Conservation (phyloP, 1,284 basidiomycete genomes). For the Takashimella tepidaria region DNA sequence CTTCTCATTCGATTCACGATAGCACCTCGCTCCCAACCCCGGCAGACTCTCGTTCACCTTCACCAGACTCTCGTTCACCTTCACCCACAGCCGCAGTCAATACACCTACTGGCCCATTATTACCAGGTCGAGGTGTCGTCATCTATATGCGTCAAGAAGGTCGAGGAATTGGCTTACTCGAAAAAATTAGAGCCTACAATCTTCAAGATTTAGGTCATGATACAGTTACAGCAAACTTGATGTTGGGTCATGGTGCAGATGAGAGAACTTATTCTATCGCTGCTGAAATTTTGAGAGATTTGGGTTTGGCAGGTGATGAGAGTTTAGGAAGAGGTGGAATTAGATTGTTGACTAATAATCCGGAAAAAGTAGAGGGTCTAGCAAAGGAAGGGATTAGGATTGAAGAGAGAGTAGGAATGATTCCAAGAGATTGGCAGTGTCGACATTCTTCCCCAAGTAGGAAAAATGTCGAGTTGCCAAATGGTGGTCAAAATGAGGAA, state of each 20-base stretch:
- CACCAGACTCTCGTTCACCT: constrained; percentile 6
- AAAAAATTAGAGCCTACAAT: constrained; percentile 97
- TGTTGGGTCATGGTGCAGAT: constrained; percentile 92
- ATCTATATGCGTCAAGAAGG: constrained; percentile 98
- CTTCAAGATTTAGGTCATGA: constrained; percentile 97
- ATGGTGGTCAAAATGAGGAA: constrained; percentile 13
- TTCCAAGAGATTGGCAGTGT: constrained; percentile 80
- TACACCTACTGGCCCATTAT: background rate
- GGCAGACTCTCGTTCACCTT: constrained; percentile 32
- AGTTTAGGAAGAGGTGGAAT: constrained; percentile 59
- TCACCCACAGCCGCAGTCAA: background rate
- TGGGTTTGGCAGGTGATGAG: constrained; percentile 63
- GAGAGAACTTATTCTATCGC: constrained; percentile 91
- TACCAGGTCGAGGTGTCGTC: constrained; percentile 78
- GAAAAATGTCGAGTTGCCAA: constrained; percentile 4
- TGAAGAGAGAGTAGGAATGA: constrained; percentile 85
- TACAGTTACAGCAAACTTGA: constrained; percentile 92
- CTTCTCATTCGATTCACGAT: constrained; percentile 40
- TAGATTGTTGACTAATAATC: constrained; percentile 91
- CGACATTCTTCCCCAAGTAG: constrained; percentile 9
- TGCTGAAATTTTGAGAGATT: constrained; percentile 79
- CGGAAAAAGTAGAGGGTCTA: constrained; percentile 89
- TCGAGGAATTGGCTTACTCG: constrained; percentile 92
- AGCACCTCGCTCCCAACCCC: constrained; percentile 34
- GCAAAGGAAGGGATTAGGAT: constrained; percentile 76